A percentile compares a stretch with the other conserved stretches of the same genome.
These are phyloP conservation scores for Septoria petroselini DNA, from an alignment of 2,329 filamentous ascomycete species.

Conservation along the genomic window DNA sequence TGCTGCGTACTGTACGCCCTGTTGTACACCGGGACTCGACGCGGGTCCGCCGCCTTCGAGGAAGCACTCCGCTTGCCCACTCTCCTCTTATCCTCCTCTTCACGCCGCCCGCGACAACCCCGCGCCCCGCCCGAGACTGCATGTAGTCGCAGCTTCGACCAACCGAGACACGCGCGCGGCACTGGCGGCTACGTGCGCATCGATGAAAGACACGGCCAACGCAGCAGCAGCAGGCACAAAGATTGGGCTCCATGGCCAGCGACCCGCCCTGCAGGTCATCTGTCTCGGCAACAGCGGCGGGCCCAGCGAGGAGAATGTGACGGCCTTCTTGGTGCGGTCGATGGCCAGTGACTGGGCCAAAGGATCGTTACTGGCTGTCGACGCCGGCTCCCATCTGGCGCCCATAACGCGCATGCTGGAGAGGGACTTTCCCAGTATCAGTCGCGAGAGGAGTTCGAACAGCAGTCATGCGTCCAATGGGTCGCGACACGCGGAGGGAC, in stretches of 20 bases:
- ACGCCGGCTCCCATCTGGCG: constrained; percentile 85
- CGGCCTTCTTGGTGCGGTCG: constrained; percentile 83
- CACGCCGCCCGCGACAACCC: neutral
- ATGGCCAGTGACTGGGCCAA: constrained; percentile 73
- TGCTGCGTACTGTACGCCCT: constrained; percentile 17
- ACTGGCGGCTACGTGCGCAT: constrained; percentile 32
- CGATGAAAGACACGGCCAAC: constrained; percentile 44
- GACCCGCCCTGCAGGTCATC: constrained; percentile 47
- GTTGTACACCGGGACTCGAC: constrained; percentile 10
- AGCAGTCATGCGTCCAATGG: constrained; percentile 20
- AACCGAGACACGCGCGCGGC: constrained; percentile 22
- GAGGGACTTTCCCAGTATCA: constrained; percentile 48
- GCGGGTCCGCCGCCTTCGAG: constrained; percentile 1
- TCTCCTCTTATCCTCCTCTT: neutral
- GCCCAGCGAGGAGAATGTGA: constrained; percentile 84
- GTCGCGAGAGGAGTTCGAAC: constrained; percentile 22
- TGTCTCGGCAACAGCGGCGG: constrained; percentile 77
- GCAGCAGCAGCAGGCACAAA: constrained; percentile 31
- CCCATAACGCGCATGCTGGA: constrained; percentile 79
- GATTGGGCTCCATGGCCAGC: constrained; percentile 39
- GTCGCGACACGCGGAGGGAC: constrained; percentile 4
- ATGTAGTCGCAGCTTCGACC: constrained; percentile 10
- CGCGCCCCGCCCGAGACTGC: neutral
- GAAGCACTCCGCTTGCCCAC: neutral
- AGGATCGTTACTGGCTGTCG: constrained; percentile 83